A percentile compares a stretch with the other conserved stretches of the same genome.
Conservation (phyloP, 495 filamentous ascomycete species). For the Penicillium diatomitis region DNA sequence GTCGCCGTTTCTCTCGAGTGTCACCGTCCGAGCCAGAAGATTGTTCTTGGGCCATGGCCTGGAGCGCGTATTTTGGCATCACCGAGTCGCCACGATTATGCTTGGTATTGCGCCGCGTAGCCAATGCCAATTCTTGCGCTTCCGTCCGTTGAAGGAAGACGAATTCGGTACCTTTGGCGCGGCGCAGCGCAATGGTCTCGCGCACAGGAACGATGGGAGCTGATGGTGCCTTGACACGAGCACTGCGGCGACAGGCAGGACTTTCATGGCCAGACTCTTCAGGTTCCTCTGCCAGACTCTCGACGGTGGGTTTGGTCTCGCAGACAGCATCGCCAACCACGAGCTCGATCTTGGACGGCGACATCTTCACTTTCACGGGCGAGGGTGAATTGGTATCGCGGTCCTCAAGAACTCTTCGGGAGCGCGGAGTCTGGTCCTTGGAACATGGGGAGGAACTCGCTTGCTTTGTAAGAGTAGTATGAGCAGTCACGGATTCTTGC, state of each 20-base stretch:
- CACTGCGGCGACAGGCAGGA: slow-evolving; percentile 34
- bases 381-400: slow-evolving; percentile 48
- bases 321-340: slow-evolving; percentile 5
- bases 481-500: slow-evolving; percentile 12
- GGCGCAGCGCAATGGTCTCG: slow-evolving; percentile 45
- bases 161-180: slow-evolving; percentile 46
- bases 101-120: slow-evolving; percentile 47
- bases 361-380: slow-evolving; percentile 30
- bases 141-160: slow-evolving; percentile 48
- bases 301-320: slow-evolving; percentile 13
- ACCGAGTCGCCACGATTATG: slow-evolving; percentile 48
- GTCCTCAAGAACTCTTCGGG: slow-evolving; percentile 42
- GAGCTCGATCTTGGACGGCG: slow-evolving; percentile 20
- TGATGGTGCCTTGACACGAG: slow-evolving; percentile 24
- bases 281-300: slow-evolving; percentile 6
- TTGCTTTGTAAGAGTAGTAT: slow-evolving; percentile 9
- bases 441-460: slow-evolving; percentile 12
- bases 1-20: slow-evolving; percentile 1
- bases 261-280: slow-evolving; percentile 20
- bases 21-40: background rate
- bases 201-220: slow-evolving; percentile 25
- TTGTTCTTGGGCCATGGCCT: slow-evolving; percentile 26
- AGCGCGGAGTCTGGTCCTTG: slow-evolving; percentile 27
- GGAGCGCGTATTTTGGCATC: slow-evolving; percentile 36
- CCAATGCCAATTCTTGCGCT: slow-evolving; percentile 46